A percentile compares a stretch with the other conserved stretches of the same genome.
Conservation (phyloP, 2,329 filamentous ascomycete genomes). For the Hypoxylon sp. region DNA sequence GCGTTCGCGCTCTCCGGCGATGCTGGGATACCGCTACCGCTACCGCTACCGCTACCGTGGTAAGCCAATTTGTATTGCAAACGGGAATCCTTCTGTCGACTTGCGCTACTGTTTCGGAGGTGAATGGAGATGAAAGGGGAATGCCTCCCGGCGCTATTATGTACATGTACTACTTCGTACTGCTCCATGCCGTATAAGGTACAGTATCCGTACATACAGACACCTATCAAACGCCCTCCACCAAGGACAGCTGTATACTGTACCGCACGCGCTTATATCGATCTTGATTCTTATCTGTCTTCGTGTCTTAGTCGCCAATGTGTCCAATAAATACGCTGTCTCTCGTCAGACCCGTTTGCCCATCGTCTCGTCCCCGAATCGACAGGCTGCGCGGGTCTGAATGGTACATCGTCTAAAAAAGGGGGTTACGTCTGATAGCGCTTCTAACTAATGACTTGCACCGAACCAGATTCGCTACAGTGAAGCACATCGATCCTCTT, state of each 20-base stretch:
- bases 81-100: constrained; percentile 13
- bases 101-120: constrained; percentile 10
- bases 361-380: neutral
- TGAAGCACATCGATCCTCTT: constrained; percentile 30
- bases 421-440: constrained; percentile 48
- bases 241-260: neutral
- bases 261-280: neutral
- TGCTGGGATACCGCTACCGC: too few species aligned
- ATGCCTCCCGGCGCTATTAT: neutral
- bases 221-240: neutral
- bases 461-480: too few species aligned
- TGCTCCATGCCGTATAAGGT: too few species aligned
- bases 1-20: too few species aligned
- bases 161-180: too few species aligned
- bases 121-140: constrained; percentile 34
- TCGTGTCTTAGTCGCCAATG: neutral
- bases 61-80: constrained; percentile 5
- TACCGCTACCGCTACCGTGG: too few species aligned
- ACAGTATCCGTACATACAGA: too few species aligned
- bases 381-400: neutral
- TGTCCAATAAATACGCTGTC: neutral
- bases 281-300: neutral
- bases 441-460: constrained; percentile 50
- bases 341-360: neutral
- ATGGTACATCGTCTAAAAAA: constrained; percentile 12